Percentiles rank a stretch among this genome's conserved stretches.
Conservation (phyloP, 345 rosid species). For the Excoecaria agallocha region DNA sequence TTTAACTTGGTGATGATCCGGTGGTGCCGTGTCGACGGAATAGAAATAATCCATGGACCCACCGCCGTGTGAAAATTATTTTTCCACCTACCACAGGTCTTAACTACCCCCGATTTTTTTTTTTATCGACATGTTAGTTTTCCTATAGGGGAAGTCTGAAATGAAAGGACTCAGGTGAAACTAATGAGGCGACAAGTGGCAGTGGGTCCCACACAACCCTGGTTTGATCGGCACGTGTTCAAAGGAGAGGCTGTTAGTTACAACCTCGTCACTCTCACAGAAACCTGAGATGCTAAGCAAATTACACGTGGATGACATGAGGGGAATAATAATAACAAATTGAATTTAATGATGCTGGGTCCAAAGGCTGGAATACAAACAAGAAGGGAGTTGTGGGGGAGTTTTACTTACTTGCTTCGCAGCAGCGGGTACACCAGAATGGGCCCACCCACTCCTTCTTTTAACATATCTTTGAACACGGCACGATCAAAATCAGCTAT, state of each 20-base stretch:
- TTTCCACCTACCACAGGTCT: conserved; percentile 23
- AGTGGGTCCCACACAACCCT: background rate
- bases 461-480: conserved; percentile 62
- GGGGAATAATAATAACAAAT: conserved; percentile 13
- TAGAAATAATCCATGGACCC: conserved; percentile 18
- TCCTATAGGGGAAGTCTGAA: too few relatives aligned
- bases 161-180: background rate
- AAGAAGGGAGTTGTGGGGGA: background rate
- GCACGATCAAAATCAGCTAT: conserved; percentile 59
- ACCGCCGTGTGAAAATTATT: background rate
- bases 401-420: conserved; percentile 67
- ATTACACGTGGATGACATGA: conserved; percentile 37
- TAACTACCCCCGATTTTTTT: conserved; percentile 18
- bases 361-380: background rate
- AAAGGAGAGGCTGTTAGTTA: background rate
- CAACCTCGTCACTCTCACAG: conserved; percentile 31
- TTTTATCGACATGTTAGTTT: too few relatives aligned
- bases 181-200: background rate
- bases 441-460: conserved; percentile 83
- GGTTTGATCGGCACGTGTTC: conserved; percentile 7
- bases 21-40: conserved; percentile 1
- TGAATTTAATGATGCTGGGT: conserved; percentile 4
- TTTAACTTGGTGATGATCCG: background rate
- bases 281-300: background rate
- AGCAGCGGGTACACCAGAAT: conserved; percentile 80